A percentile compares a stretch with the other conserved stretches of the same genome.
phyloP scores from a whole-genome alignment of 495 filamentous ascomycete species.

The Podospora australis region DNA sequence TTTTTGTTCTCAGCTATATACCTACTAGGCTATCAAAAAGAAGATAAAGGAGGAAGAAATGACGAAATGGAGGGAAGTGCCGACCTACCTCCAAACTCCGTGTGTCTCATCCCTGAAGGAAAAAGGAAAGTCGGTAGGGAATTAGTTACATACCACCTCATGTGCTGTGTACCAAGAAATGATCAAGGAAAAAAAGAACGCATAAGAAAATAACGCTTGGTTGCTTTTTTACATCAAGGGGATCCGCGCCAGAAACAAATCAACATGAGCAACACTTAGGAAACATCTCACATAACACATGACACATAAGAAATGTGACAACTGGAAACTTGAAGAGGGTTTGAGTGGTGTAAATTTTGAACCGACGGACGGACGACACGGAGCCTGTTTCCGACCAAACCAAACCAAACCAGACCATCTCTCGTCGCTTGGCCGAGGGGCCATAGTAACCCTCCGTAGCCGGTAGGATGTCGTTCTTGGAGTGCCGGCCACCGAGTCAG shows the following conservation, averaged over 20 bases:
- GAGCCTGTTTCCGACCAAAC: neutral
- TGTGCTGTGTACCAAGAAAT: no score
- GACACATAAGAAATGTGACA: neutral
- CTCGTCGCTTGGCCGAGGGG: no score
- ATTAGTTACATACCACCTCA: no score
- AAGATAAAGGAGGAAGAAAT: no score
- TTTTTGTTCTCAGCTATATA: no score
- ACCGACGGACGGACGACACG: conserved; percentile 10
- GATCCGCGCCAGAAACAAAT: neutral
- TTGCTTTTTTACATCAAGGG: no score
- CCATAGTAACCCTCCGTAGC: neutral
- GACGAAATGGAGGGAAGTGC: no score
- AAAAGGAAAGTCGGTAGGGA: no score
- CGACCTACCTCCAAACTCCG: neutral
- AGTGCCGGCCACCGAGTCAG: neutral
- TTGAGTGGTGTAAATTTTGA: conserved; percentile 9
- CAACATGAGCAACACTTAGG: no score
- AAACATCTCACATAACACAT: conserved; percentile 2
- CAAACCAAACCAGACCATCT: neutral
- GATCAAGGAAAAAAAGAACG: no score
- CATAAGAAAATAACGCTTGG: no score
- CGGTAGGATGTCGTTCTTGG: neutral
- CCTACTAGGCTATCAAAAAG: no score
- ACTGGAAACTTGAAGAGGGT: neutral
- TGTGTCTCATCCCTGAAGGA: neutral